A percentile compares a stretch with the other conserved stretches of the same genome.
These are phyloP conservation scores for Lophiotrema nucula DNA, from an alignment of 495 filamentous ascomycete species.

Conservation along the genomic window DNA sequence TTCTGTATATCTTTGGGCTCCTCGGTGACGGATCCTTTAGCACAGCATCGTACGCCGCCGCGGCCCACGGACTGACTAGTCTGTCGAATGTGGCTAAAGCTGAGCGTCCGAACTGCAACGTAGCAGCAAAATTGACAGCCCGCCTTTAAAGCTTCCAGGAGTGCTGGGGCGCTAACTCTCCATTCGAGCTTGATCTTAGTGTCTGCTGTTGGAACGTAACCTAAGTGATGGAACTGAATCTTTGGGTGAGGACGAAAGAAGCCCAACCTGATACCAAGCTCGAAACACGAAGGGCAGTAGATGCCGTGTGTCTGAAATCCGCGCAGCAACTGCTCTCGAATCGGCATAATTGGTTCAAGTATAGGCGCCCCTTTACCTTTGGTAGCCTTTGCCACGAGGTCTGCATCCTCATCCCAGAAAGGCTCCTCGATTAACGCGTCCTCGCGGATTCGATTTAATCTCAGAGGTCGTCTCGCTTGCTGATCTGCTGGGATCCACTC, in stretches of 20 bases:
- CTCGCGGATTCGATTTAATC: background rate
- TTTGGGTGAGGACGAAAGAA: background rate
- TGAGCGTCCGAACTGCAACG: background rate
- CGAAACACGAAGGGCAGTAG: conserved; percentile 1
- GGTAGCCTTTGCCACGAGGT: background rate
- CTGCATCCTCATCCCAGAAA: background rate
- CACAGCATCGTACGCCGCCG: background rate
- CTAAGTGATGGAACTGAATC: background rate
- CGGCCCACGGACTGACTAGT: background rate
- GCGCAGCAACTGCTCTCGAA: background rate
- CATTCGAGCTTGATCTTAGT: background rate
- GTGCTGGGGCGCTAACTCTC: background rate
- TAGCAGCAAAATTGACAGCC: background rate
- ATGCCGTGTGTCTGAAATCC: background rate
- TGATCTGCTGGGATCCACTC: background rate
- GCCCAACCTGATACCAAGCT: background rate
- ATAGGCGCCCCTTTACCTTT: background rate
- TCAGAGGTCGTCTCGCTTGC: background rate
- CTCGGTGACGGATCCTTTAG: background rate
- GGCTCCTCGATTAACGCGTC: background rate
- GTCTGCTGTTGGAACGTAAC: background rate
- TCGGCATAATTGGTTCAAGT: background rate
- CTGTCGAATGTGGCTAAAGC: background rate
- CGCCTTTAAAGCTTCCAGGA: background rate
- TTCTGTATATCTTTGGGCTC: background rate